Evolutionary conservation across 1,139 yeast genomes (phyloP), one percentile per base, ranked within the genome.

Genomic region (Geotrichum fermentans): DNA sequence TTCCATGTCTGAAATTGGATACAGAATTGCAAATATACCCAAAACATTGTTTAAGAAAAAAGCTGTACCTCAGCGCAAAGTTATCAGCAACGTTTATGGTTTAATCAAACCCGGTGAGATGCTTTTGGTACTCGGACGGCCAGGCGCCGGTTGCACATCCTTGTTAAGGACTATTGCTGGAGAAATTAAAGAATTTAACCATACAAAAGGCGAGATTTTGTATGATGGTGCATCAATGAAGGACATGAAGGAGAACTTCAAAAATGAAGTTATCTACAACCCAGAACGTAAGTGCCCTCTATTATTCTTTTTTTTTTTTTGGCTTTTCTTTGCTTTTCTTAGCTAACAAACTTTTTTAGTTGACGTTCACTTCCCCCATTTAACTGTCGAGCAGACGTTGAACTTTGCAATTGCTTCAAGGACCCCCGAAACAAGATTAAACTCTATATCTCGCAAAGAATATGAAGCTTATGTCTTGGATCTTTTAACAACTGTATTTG

Each of bases 131-230:
- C 69, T 79, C 45, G 84, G 83, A 50, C 71, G 81, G 57, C 83
- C 83, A 2, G 83, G 83, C 50, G 77, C 83, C 18, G 83, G 83
- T 51, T 79, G 83, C 60, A 71, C 82, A 1, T 72, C 82, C n/a
- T 67, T 79, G 29, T 66, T 79, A 57, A 77, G 77, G 58, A 67
- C 79, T 26, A 54, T 78, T 43, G 72, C 80, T 49, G 82, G 82
- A 54, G 77, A 75, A 56, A 69, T 67, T 17, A 62, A 63, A 16
- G 69, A 67, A 36, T 67, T 72, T 52, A 66, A 65, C 33, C 62
- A 55, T 54, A 67, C 55, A 21, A 52, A 53, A 29, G 70, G 75
- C 59, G 73, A 71, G 20, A 62, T 77, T 38, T 64, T 68, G n/a
- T 78, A 75, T 56, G 80, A 75, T 60, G 80, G 81, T 39, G 60